Base-by-base conservation (phyloP, 495 filamentous ascomycete species). In the Penicillium alfredii region DNA sequence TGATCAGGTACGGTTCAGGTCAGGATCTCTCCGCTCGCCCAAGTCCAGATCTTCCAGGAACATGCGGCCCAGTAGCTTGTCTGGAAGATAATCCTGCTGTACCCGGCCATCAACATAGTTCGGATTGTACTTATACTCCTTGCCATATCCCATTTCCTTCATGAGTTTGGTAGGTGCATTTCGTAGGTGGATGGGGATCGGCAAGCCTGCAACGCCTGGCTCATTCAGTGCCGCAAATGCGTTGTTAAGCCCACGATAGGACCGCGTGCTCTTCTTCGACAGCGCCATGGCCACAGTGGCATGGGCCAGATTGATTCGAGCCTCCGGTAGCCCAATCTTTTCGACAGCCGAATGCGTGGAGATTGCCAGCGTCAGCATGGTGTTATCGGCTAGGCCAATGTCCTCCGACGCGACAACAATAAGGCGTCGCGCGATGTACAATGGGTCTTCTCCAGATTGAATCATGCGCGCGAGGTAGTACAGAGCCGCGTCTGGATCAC, bases 381-480 rank as follows among this genome's bases (percentile, higher is more conserved):
- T 77, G 56, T 87, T 92, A 56, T 96, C 88, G 11, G 92, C 92
- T 2, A 98, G 63, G 1, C 92, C 92, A 30, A 98, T 80, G 48
- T 96, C 89, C 49, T 96, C 89, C 6, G 83, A 88, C 0, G 88
- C 87, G 27, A 94, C 80, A 2, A 95, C 88, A 8, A 98, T 82
- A 69, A 98, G 79, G 9, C 92, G 77, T 2, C 92, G 78, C 4
- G 92, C 89, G 23, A 98, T 84, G 55, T 84, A 97, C 0, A 97
- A 66, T 0, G 90, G 88, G 51, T 97, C 92, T 58, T 98, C 92
- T 24, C 92, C 92, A 1, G 84, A 88, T 43, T 92, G 80, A n/a
- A 98, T 73, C 92, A 98, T 98, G 28, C 92, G 82, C 3, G 84
- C 82, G 4, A 98, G 77, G 56, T 96, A 98, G 64, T 95, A 97